Evolutionary conservation across 2,329 filamentous ascomycete species (phyloP), one percentile per base, ranked within the genome.

Genomic region (Orbilia quercus): DNA sequence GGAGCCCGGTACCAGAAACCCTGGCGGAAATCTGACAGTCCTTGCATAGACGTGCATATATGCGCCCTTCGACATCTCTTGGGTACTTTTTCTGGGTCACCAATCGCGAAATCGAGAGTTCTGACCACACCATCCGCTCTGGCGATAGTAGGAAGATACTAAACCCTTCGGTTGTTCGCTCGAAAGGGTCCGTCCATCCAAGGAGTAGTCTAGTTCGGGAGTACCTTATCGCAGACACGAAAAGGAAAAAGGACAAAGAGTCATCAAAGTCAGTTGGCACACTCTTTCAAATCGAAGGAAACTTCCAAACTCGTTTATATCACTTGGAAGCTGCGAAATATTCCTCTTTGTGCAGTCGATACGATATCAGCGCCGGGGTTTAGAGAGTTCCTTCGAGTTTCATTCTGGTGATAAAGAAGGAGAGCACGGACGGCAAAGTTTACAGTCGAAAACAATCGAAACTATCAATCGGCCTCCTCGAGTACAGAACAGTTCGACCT

Each of bases 341-440:
- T 57, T 57, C 20, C 22, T 14, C 14, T 22, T 51, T 16, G 7
- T 63, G 45, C 47, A 48, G 58, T 51, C 20, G 58, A 63, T 51
- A 63, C 58, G 58, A 63, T 51, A 51, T 51, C 47, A 25, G 48
- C 25, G 53, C 22, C 28, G 6, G 42, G 28, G 23, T 12, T 12
- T 40, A 47, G 66, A 25, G 66, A 71, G 57, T 64, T 71, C 66
- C 66, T 63, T 64, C 66, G 38, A n/a, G n/a, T n/a, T n/a, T n/a
- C n/a, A n/a, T 7, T 42, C 34, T 2, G 40, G 42, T 47, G 65
- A 51, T 54, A 57, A 57, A 62, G n/a, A n/a, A n/a, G 25, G 28
- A 4, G 28, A 62, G 58, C 65, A 62, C 65, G 55, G 57, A 60
- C 57, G 16, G 12, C 40, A 45, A n/a, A n/a, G n/a, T n/a, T n/a